Percentiles rank a stretch among this genome's conserved stretches.
These are phyloP conservation scores for Debaryomyces subglobosus DNA, from an alignment of 1,139 yeast genomes.

Conservation along the genomic window DNA sequence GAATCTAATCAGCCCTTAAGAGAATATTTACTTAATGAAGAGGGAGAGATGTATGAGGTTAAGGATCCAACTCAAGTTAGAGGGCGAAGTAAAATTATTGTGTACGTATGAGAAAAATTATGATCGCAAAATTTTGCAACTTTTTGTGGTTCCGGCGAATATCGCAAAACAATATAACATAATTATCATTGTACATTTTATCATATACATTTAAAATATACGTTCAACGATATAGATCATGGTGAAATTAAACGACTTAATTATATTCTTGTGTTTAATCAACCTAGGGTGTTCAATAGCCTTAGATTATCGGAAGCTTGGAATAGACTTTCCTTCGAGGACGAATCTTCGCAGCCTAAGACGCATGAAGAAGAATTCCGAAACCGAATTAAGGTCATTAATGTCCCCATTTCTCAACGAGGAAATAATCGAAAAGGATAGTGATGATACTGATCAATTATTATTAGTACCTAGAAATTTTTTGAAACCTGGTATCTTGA, in stretches of 20 bases:
- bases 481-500: constrained; percentile 21
- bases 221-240: background rate
- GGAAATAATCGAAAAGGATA: background rate
- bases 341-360: constrained; percentile 10
- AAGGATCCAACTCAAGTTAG: constrained; percentile 27
- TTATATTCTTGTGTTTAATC: background rate
- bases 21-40: constrained; percentile 35
- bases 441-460: constrained; percentile 16
- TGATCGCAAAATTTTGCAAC: constrained; percentile 8
- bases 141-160: constrained; percentile 5
- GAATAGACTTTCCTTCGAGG: constrained; percentile 5
- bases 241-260: background rate
- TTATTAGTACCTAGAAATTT: constrained; percentile 27
- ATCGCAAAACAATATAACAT: background rate
- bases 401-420: constrained; percentile 9
- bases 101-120: constrained; percentile 29
- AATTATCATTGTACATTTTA: background rate
- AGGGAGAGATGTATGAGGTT: constrained; percentile 41
- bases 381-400: constrained; percentile 17
- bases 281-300: background rate
- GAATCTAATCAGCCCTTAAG: constrained; percentile 20
- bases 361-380: constrained; percentile 15
- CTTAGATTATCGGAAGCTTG: constrained; percentile 3
- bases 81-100: constrained; percentile 36
- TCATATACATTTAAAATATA: background rate